Percentiles rank a stretch among this genome's conserved stretches.
Conservation (phyloP, 306 rosid genomes). For the Fagus sylvatica region DNA sequence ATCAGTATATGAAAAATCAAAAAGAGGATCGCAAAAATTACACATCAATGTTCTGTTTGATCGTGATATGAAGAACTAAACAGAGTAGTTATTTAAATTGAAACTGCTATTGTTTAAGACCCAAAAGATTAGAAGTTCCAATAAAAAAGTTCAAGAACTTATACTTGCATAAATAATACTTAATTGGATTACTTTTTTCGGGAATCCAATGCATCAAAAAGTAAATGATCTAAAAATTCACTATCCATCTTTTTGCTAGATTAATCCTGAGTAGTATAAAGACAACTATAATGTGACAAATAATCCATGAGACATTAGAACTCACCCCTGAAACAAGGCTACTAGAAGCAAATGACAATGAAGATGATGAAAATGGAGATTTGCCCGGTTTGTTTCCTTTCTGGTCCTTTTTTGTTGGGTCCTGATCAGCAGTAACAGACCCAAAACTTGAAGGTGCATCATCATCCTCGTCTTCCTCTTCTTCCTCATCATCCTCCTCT, state of each 20-base stretch:
- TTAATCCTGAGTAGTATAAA: background rate
- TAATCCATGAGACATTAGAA: slow-evolving; percentile 34
- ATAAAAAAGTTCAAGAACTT: background rate
- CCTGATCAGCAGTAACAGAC: slow-evolving; percentile 47
- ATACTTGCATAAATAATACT: background rate
- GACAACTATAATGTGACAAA: slow-evolving; percentile 1
- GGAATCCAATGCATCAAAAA: background rate
- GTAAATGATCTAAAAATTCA: background rate
- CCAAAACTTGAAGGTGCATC: slow-evolving; percentile 82
- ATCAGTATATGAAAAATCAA: background rate
- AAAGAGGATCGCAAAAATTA: background rate
- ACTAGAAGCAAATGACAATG: slow-evolving; percentile 72
- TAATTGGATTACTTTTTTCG: background rate
- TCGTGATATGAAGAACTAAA: background rate
- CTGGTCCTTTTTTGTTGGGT: slow-evolving; percentile 38
- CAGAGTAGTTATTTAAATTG: background rate
- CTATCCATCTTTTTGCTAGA: background rate
- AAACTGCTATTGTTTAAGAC: background rate
- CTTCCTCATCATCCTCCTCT: slow-evolving; percentile 55
- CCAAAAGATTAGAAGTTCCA: background rate
- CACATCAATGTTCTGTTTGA: background rate
- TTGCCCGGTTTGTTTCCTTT: slow-evolving; percentile 59
- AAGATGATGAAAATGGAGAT: slow-evolving; percentile 80
- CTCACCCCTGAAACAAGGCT: slow-evolving; percentile 81
- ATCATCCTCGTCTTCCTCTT: slow-evolving; percentile 54